Conservation (phyloP, 306 rosid species). For the Luffa aegyptiaca region DNA sequence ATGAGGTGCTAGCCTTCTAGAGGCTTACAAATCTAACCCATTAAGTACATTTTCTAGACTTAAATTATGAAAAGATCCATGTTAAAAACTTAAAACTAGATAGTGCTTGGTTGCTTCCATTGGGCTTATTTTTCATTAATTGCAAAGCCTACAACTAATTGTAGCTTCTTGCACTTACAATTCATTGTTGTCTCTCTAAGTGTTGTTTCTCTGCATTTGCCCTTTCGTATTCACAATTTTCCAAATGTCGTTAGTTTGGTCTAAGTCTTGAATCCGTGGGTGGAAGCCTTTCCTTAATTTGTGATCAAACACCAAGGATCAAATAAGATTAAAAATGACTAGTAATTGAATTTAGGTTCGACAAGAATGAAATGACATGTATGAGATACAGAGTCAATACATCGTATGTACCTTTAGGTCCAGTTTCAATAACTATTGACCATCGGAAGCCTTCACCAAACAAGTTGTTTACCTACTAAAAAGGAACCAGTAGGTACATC, state of each 20-base stretch:
- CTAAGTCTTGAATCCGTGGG: constrained; percentile 97
- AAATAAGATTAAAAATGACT: constrained; percentile 56
- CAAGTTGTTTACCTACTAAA: neutral
- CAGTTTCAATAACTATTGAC: constrained; percentile 21
- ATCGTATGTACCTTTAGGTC: constrained; percentile 76
- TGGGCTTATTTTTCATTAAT: neutral
- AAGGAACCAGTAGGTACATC: neutral
- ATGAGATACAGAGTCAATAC: constrained; percentile 21
- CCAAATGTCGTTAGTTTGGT: constrained; percentile 94
- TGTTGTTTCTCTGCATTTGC: constrained; percentile 87
- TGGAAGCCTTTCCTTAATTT: constrained; percentile 98
- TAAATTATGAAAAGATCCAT: neutral
- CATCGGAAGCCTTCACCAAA: no score
- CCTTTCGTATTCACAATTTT: constrained; percentile 92
- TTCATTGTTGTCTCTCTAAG: constrained; percentile 85
- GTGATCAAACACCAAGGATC: constrained; percentile 82
- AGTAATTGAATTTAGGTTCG: constrained; percentile 36
- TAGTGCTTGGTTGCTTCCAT: neutral
- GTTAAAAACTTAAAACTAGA: neutral
- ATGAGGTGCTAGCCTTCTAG: neutral
- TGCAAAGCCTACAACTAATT: neutral
- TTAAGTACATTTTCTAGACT: neutral
- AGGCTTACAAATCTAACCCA: neutral
- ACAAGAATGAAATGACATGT: constrained; percentile 27
- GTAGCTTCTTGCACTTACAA: constrained; percentile 43